Percentiles rank a stretch among this genome's conserved stretches.
These are phyloP conservation scores for Ploettnerulaceae sp. DNA, from an alignment of 2,329 filamentous ascomycete genomes.

Conservation along the genomic window DNA sequence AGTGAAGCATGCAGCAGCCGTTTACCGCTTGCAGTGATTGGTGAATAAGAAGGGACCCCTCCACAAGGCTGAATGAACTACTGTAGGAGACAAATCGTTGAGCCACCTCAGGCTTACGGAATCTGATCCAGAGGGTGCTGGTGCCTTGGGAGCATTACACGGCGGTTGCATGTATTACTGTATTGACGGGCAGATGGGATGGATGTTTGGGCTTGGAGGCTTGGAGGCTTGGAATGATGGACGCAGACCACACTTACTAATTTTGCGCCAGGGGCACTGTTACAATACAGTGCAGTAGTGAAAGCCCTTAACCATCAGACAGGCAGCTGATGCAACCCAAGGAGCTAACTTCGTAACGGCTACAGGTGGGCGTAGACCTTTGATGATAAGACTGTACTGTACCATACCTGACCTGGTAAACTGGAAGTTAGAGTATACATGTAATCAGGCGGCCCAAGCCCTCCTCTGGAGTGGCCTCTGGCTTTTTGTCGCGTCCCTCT, in stretches of 20 bases:
- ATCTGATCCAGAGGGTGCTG: conserved; percentile 12
- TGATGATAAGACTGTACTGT: too few species aligned
- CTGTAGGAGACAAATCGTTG: background rate
- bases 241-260: background rate
- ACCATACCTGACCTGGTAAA: too few species aligned
- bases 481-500: too few species aligned
- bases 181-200: background rate
- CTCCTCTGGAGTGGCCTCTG: too few species aligned
- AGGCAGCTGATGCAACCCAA: too few species aligned
- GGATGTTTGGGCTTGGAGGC: background rate
- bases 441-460: too few species aligned
- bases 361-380: too few species aligned
- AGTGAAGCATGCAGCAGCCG: background rate
- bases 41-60: conserved; percentile 6
- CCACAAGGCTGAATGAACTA: conserved; percentile 26
- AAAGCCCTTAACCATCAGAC: too few species aligned
- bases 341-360: too few species aligned
- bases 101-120: conserved; percentile 12
- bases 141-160: conserved; percentile 10
- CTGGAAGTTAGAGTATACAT: too few species aligned
- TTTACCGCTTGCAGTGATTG: conserved; percentile 12
- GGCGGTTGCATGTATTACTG: conserved; percentile 2
- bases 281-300: background rate
- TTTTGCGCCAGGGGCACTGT: background rate
- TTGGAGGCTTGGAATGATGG: too few species aligned